phyloP scores from a whole-genome alignment of 306 rosid species.

The Lathyrus oleraceus region DNA sequence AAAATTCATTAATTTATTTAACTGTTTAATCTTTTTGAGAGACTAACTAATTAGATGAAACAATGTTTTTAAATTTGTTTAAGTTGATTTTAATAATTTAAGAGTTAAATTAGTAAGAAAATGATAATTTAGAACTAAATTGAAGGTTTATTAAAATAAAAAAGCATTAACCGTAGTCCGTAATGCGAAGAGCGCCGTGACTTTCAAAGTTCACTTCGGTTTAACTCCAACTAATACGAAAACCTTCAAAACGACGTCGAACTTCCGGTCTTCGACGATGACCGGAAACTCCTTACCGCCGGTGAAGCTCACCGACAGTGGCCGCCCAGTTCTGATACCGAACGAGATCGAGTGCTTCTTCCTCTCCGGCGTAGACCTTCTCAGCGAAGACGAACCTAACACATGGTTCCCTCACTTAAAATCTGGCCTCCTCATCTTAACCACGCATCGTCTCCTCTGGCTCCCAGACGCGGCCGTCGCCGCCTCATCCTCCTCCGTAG shows the following conservation, averaged over 20 bases:
- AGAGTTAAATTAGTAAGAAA: no score
- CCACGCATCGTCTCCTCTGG: slow-evolving; percentile 91
- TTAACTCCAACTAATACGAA: neutral
- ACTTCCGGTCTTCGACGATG: slow-evolving; percentile 32
- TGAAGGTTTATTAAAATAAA: no score
- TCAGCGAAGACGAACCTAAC: slow-evolving; percentile 59
- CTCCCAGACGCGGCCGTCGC: slow-evolving; percentile 43
- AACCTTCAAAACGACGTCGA: slow-evolving; percentile 10
- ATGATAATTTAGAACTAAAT: no score
- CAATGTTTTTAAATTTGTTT: no score
- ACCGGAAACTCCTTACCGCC: slow-evolving; percentile 55
- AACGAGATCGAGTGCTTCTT: slow-evolving; percentile 75
- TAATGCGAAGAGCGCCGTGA: no score
- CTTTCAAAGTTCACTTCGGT: no score
- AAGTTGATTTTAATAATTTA: no score
- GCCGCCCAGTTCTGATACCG: slow-evolving; percentile 73
- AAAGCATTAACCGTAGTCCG: no score
- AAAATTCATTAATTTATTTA: no score
- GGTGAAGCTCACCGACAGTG: slow-evolving; percentile 75
- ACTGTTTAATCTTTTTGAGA: no score
- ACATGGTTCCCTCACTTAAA: slow-evolving; percentile 65
- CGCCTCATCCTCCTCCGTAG: slow-evolving; percentile 17
- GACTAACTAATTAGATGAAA: no score
- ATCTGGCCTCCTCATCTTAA: slow-evolving; percentile 82
- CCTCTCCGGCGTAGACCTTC: slow-evolving; percentile 81